These are phyloP conservation scores for Saccharomycopsis crataegensis DNA, from an alignment of 1,139 yeast genomes.

Conservation along the genomic window DNA sequence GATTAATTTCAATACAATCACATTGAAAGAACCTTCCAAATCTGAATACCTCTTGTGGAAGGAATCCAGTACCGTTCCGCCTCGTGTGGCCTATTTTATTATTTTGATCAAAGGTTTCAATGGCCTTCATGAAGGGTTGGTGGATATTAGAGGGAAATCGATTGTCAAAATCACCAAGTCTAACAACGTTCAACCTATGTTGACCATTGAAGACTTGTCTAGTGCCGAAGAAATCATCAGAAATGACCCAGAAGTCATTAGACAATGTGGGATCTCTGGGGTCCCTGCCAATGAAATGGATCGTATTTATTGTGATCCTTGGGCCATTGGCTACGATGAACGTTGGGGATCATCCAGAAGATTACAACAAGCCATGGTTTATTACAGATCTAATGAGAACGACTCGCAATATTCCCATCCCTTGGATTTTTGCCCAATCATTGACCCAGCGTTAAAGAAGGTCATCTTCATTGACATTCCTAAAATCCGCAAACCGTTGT, in stretches of 20 bases:
- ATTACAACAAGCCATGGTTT: slow-evolving; percentile 75
- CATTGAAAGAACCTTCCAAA: slow-evolving; percentile 66
- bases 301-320: slow-evolving; percentile 72
- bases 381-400: slow-evolving; percentile 69
- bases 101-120: slow-evolving; percentile 50
- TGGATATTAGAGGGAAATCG: slow-evolving; percentile 44
- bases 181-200: slow-evolving; percentile 64
- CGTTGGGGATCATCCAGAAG: slow-evolving; percentile 74
- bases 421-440: slow-evolving; percentile 74
- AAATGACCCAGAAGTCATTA: slow-evolving; percentile 60
- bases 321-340: slow-evolving; percentile 83
- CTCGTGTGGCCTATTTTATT: slow-evolving; percentile 61
- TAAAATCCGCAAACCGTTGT: slow-evolving; percentile 61
- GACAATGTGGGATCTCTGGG: slow-evolving; percentile 66
- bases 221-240: slow-evolving; percentile 59
- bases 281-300: slow-evolving; percentile 59
- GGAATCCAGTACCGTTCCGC: slow-evolving; percentile 57
- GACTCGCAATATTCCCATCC: slow-evolving; percentile 83
- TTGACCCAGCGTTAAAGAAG: slow-evolving; percentile 62
- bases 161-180: slow-evolving; percentile 42
- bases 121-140: slow-evolving; percentile 65
- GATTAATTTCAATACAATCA: slow-evolving; percentile 58
- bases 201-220: slow-evolving; percentile 62
- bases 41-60: slow-evolving; percentile 57
- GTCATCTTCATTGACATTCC: slow-evolving; percentile 73